Conservation (phyloP, 208 protist genomes). For the Leishmania mexicana region DNA sequence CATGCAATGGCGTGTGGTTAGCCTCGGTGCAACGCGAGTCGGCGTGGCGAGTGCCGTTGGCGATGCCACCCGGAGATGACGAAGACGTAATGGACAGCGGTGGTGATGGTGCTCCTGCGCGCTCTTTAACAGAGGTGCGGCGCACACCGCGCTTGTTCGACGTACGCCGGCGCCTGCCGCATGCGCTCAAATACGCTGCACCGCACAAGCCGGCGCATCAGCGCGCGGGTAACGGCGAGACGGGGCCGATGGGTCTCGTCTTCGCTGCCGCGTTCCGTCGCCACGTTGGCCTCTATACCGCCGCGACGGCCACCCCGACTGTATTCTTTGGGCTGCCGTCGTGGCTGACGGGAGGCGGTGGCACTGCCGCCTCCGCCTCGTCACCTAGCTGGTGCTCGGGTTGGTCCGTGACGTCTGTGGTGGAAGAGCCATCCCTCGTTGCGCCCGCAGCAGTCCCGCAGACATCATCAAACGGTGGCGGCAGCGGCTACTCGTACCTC, state of each 20-base stretch:
- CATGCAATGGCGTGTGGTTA: conserved; percentile 29
- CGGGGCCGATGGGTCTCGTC: conserved; percentile 11
- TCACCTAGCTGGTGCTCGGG: background rate
- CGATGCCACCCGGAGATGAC: conserved; percentile 14
- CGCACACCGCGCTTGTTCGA: conserved; percentile 20
- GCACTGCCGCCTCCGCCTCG: background rate
- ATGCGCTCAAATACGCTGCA: background rate
- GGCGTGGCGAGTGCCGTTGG: conserved; percentile 36
- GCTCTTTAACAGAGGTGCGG: background rate
- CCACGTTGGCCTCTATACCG: conserved; percentile 27
- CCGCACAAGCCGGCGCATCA: background rate
- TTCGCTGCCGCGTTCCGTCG: conserved; percentile 17
- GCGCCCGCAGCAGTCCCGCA: background rate
- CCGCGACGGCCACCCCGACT: conserved; percentile 16
- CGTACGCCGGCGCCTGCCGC: conserved; percentile 8
- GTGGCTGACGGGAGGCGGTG: background rate
- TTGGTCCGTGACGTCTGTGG: conserved; percentile 21
- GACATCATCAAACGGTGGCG: background rate
- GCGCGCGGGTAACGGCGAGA: background rate
- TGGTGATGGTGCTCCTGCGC: background rate
- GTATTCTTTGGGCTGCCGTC: conserved; percentile 21
- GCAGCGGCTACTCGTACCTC: conserved; percentile 16
- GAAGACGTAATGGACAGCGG: background rate
- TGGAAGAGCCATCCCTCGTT: conserved; percentile 12
- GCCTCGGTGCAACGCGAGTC: conserved; percentile 18